phyloP scores from a whole-genome alignment of 23 red algal genomes.

The Gracilariopsis chorda region DNA sequence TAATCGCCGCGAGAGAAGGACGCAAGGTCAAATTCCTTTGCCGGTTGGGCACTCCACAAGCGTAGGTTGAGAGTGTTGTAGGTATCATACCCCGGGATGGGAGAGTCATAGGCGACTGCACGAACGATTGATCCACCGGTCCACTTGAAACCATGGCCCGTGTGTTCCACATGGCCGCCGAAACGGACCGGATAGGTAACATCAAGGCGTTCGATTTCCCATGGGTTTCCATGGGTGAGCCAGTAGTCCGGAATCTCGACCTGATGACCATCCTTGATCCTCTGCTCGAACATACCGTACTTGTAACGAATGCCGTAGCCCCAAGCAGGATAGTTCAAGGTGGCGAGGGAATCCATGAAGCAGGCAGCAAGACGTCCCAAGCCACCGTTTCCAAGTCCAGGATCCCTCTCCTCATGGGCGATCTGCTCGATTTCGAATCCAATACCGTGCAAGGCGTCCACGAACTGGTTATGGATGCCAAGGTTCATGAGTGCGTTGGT shows the following conservation, averaged over 20 bases:
- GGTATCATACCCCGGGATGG: constrained; percentile 98
- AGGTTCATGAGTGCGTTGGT: constrained; percentile 97
- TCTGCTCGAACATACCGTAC: constrained; percentile 99
- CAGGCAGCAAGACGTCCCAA: constrained; percentile 96
- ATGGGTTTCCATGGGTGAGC: constrained; percentile 95
- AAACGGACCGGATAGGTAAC: constrained; percentile 97
- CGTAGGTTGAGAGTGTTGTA: constrained; percentile 98
- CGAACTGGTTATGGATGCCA: constrained; percentile 90
- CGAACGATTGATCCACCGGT: constrained; percentile 78
- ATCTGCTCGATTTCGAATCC: constrained; percentile 89
- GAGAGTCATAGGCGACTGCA: constrained; percentile 97
- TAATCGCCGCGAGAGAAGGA: constrained; percentile 97
- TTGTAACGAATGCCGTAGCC: constrained; percentile 99
- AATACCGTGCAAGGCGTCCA: constrained; percentile 81
- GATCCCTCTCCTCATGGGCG: constrained; percentile 89
- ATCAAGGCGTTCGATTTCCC: constrained; percentile 99
- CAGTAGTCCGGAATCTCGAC: constrained; percentile 99
- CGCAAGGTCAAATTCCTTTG: constrained; percentile 95
- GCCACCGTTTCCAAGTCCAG: constrained; percentile 96
- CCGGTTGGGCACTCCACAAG: constrained; percentile 88
- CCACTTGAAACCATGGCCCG: constrained; percentile 70
- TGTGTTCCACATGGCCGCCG: constrained; percentile 83
- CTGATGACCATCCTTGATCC: constrained; percentile 91
- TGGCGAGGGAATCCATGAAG: constrained; percentile 98
- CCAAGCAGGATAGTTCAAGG: constrained; percentile 99